phyloP scores from a whole-genome alignment of 2,329 filamentous ascomycete genomes.

The Emydomyces testavorans region DNA sequence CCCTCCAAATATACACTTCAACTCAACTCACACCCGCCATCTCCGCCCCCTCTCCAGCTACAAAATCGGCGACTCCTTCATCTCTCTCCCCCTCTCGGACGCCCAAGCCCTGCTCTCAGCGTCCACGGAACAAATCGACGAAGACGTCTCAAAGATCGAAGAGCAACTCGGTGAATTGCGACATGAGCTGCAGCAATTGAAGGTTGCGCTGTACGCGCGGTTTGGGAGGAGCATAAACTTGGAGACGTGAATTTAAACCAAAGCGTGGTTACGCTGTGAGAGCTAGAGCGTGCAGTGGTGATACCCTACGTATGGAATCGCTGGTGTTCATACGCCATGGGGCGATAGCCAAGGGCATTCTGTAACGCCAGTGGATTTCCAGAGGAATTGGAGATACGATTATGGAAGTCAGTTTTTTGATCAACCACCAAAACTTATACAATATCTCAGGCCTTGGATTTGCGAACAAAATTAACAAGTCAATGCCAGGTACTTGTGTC shows the following conservation, averaged over 20 bases:
- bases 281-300: background rate
- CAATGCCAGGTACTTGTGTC: too few species aligned
- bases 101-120: constrained; percentile 73
- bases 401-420: too few species aligned
- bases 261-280: background rate
- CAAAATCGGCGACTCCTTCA: constrained; percentile 93
- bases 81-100: constrained; percentile 70
- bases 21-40: constrained; percentile 9
- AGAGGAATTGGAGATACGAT: too few species aligned
- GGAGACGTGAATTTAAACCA: constrained; percentile 45
- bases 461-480: too few species aligned
- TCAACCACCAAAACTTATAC: too few species aligned
- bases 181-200: constrained; percentile 80
- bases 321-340: too few species aligned
- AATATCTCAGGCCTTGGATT: too few species aligned
- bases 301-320: too few species aligned
- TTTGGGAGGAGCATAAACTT: constrained; percentile 97
- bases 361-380: too few species aligned
- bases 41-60: constrained; percentile 49
- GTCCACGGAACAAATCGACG: constrained; percentile 61
- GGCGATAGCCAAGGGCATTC: too few species aligned
- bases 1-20: background rate
- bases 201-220: constrained; percentile 83
- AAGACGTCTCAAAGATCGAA: constrained; percentile 64
- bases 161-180: constrained; percentile 62